Base-by-base conservation (phyloP, 345 rosid species). In the Combretum micranthum region DNA sequence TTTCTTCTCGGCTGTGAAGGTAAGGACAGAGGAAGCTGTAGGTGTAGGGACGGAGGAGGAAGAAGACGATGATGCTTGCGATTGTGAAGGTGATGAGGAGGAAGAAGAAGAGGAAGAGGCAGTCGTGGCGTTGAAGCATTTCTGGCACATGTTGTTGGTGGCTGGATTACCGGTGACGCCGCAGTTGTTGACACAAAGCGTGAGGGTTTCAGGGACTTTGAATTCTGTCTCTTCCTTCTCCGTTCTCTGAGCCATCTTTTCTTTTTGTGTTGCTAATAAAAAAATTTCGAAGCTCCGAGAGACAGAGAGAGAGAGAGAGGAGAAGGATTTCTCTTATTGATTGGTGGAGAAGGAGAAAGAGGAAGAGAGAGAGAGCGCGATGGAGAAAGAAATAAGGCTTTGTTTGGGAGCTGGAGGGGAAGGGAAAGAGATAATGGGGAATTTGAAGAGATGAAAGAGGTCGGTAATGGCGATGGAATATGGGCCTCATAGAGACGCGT, bases 191-290 rank as follows among this genome's bases (percentile, higher is more conserved):
- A 76, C 64, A 49, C 99, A 93, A 5, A 80, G 71, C 43, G 90
- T 57, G 55, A 86, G 57, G 63, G 87, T 57, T 42, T 92, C 98
- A 32, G 91, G 91, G 0, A 89, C 96, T 76, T 91, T 84, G 72
- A 86, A 88, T 74, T 91, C 98, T 13, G 98, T 85, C 79, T 91
- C 98, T 72, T 91, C 98, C 25, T 91, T 86, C 77, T 84, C 98
- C 5, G 98, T 81, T 52, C 80, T 80, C 62, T 82, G 96, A 4
- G 96, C 92, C 98, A 91, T 90, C 44, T 58, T 10, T 7, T 7
- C 39, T 32, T 32, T 32, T 32, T 11, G 10, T 32, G 1, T 32
- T 32, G n/a, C n/a, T n/a, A n/a, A n/a, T n/a, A n/a, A 5, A 32
- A 9, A 7, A 32, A 4, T 32, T 3, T 11, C 1, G 39, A 7